Base-by-base conservation (phyloP, 2,329 filamentous ascomycete genomes). In the Diplocarpon mali region DNA sequence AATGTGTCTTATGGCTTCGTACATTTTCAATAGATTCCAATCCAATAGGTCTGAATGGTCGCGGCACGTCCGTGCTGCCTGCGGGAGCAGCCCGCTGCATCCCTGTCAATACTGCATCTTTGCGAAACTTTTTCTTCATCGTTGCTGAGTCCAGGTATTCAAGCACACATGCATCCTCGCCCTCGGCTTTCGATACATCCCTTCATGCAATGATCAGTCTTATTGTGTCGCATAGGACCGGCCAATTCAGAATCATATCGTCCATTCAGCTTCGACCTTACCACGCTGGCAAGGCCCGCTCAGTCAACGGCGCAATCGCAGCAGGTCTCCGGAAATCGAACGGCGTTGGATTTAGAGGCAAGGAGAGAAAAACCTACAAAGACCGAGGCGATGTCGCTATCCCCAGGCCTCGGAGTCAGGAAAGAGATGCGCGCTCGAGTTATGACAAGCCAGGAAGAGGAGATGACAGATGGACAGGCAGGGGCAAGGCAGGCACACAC, bases 301-400 rank as follows among this genome's bases (percentile, higher is more conserved):
- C 78, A 35, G 70, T 85, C 34, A 74, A 69, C 48, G 83, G 81
- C 9, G 82, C 81, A 35, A 87, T 88, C 57, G 75, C 78, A 52
- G 69, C 73, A 37, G 83, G 83, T 12, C 68, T 86, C 44, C 75
- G 78, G 57, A 66, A 61, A 62, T 75, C 53, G 53, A 41, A 57
- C 55, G 61, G 61, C 14, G 45, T 55, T 42, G 60, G 52, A 9
- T 58, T 61, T 34, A 53, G 56, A 35, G 53, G 51, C 20, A 44
- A n/a, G 20, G 45, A 49, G 20, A 32, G 11, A 10, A 3, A 32
- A 3, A 40, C 32, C 17, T 47, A 42, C 30, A 42, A 45, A 48
- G 45, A 46, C 8, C 50, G 53, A 9, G n/a, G 13, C 27, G 13
- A 5, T 12, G 20, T 7, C 20, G 3, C 20, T 24, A 29, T 9